Evolutionary conservation across 768 basidiomycete genomes (phyloP), one percentile per base, ranked within the genome.

Genomic region (Erythrobasidium yunnanense): DNA sequence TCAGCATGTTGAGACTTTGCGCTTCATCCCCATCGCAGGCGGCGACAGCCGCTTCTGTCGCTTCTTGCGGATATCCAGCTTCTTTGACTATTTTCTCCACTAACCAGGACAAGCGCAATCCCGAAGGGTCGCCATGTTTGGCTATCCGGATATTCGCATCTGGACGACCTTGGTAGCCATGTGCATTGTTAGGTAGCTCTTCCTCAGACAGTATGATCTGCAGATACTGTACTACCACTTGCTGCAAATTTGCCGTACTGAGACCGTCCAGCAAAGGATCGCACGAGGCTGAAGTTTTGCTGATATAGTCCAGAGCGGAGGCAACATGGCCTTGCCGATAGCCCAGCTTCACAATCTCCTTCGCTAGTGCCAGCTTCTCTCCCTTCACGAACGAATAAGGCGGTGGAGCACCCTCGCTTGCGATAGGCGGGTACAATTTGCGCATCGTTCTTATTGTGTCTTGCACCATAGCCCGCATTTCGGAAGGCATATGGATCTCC

Each of bases 141-240:
- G 67, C 68, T 20, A 70, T 69, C 8, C 70, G 46, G 25, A 70
- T 68, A 17, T 55, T 70, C 13, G 71, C 69, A 0, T 71, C 68
- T 1, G 69, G 68, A 15, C 55, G 45, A 2, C 56, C 30, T 2
- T 47, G 20, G 3, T 30, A 20, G 4, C 32, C n/a, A 33, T 56
- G 68, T 52, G 2, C 66, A 34, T 38, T 66, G 6, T 58, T 55
- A 0, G 92, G 92, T 3, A 95, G 81, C 71, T 93, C 90, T 65
- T 87, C 85, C 77, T 96, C 91, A 0, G 90, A 87, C 4, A 87
- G 74, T 71, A 88, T 83, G 22, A 93, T 79, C 49, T 93, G 80
- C 1, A 95, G 80, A 77, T 88, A 89, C 70, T 90, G 87, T 49
- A 91, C 85, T 55, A 84, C 83, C 0, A 89, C 87, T 73, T 90